These are phyloP conservation scores for Petunia axillaris DNA, from an alignment of 257 asterid species.

Conservation along the genomic window DNA sequence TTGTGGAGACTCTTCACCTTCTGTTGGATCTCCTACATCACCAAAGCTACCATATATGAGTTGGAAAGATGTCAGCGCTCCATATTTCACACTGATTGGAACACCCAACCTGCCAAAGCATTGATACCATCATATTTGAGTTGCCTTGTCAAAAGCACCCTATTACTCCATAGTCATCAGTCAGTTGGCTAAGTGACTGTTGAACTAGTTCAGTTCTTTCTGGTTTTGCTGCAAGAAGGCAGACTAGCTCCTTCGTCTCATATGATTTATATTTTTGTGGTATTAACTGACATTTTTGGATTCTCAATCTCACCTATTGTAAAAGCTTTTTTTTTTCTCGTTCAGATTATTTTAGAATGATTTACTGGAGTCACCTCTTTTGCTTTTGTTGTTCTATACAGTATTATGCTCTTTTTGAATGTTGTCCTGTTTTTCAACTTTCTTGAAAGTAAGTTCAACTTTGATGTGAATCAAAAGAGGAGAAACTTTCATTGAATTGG, in stretches of 20 bases:
- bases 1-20: slow-evolving; percentile 46
- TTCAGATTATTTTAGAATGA: not conserved
- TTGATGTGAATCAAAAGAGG: not conserved
- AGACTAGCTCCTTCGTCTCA: not conserved
- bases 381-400: not conserved
- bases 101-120: slow-evolving; percentile 40
- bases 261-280: slow-evolving; percentile 17
- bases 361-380: not conserved
- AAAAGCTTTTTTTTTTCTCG: not conserved
- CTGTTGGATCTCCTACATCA: slow-evolving; percentile 54
- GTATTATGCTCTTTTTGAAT: not conserved
- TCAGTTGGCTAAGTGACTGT: slow-evolving; percentile 11
- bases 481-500: not conserved
- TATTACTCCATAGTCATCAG: not conserved
- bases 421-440: not conserved
- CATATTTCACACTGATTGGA: slow-evolving; percentile 47
- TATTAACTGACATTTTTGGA: slow-evolving; percentile 6
- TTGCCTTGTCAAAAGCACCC: not conserved
- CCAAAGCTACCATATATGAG: slow-evolving; percentile 40
- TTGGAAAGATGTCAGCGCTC: slow-evolving; percentile 51
- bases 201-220: slow-evolving; percentile 20
- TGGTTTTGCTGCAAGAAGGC: slow-evolving; percentile 13
- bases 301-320: not conserved
- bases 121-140: not conserved
- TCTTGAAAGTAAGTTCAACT: too few relatives aligned